Percentiles rank a stretch among this genome's conserved stretches.
Evolutionary conservation across 2,329 filamentous ascomycete species (phyloP).

Genomic region (Fusarium buxicola): DNA sequence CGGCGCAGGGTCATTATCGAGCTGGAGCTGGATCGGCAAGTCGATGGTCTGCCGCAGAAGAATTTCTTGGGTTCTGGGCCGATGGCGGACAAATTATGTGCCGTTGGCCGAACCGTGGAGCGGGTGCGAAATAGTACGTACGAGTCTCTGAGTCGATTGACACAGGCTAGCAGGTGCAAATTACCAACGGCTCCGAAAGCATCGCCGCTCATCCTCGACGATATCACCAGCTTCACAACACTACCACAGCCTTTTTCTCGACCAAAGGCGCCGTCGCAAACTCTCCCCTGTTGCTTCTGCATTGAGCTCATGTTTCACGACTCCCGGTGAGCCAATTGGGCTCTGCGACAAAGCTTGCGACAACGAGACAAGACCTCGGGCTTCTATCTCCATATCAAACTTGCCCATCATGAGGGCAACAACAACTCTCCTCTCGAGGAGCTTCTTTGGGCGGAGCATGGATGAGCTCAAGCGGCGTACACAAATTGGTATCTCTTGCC

Average conservation of each 20-base stretch:
- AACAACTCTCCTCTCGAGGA: constrained; percentile 57
- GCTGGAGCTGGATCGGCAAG: constrained; percentile 23
- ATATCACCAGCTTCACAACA: constrained; percentile 7
- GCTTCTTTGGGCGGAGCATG: constrained; percentile 68
- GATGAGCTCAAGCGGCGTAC: constrained; percentile 70
- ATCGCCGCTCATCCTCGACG: constrained; percentile 14
- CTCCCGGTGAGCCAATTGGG: constrained; percentile 48
- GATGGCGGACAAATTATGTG: constrained; percentile 39
- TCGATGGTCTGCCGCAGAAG: constrained; percentile 27
- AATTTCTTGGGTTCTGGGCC: constrained; percentile 42
- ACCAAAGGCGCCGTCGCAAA: constrained; percentile 3
- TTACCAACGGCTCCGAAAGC: neutral
- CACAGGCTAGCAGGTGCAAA: constrained; percentile 31
- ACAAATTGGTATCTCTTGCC: constrained; percentile 59
- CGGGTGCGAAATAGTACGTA: constrained; percentile 14
- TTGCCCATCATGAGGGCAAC: constrained; percentile 60
- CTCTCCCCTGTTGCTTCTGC: neutral
- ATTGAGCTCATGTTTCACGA: constrained; percentile 38
- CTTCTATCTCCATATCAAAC: constrained; percentile 4
- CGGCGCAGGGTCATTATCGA: constrained; percentile 43
- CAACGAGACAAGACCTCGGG: neutral
- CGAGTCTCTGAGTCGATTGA: neutral
- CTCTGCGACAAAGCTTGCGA: constrained; percentile 27
- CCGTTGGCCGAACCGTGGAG: constrained; percentile 16
- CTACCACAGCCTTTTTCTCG: neutral